Conservation (phyloP, 805 yeast genomes). For the Monosporozyma unispora region DNA sequence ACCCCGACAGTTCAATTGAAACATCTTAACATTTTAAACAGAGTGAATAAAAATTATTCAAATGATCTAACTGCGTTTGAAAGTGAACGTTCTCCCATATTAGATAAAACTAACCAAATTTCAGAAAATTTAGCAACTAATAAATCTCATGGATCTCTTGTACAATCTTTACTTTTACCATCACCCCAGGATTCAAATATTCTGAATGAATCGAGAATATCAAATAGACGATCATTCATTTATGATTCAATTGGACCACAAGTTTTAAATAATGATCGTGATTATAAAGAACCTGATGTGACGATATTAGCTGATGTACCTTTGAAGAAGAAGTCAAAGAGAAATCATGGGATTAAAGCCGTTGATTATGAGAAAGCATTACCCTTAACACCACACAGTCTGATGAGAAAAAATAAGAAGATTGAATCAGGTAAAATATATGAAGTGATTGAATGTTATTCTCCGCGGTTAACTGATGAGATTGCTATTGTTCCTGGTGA, state of each 20-base stretch:
- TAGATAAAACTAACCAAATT: constrained; percentile 5
- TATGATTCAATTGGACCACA: constrained; percentile 13
- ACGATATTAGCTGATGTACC: neutral
- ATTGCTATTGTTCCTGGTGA: constrained; percentile 28
- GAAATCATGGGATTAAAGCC: neutral
- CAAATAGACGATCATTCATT: constrained; percentile 5
- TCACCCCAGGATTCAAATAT: neutral
- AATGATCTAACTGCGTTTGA: constrained; percentile 6
- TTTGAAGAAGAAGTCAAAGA: neutral
- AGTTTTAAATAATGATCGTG: neutral
- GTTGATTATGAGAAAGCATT: neutral
- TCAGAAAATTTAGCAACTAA: neutral
- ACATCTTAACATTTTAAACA: constrained; percentile 19
- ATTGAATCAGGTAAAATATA: constrained; percentile 4
- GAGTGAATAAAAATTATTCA: constrained; percentile 13
- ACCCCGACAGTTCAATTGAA: constrained; percentile 24
- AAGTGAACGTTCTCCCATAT: constrained; percentile 21
- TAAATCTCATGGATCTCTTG: neutral
- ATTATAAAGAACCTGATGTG: neutral
- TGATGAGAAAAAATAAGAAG: neutral
- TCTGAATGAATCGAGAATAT: neutral
- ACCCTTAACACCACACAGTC: constrained; percentile 1
- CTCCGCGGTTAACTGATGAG: constrained; percentile 32
- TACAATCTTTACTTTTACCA: neutral
- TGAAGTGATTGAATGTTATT: constrained; percentile 20